Evolutionary conservation across 2,329 filamentous ascomycete genomes (phyloP), one percentile per base, ranked within the genome.

Genomic region (Cordyceps fumosorosea): DNA sequence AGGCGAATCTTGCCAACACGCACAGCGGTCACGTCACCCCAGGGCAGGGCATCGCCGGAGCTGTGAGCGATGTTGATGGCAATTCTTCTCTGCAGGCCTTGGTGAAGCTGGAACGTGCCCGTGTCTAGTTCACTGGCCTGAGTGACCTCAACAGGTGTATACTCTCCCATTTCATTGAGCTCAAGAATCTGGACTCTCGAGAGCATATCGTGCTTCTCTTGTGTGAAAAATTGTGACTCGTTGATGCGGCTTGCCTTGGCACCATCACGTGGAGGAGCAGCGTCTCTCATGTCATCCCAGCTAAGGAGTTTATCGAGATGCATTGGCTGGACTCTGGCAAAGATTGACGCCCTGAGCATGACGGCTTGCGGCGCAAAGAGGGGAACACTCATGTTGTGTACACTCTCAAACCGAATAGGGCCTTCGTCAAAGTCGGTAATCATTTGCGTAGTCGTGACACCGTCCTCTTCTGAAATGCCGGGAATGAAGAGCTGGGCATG

Each of bases 231-330:
- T 67, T 99, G 93, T 0, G 90, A 89, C 73, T 99, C 95, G 14
- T 91, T 88, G 66, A 99, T 87, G 12, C 95, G 84, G 26, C 89
- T 82, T 48, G 80, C 82, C 64, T 82, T 84, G 5, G 78, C 73
- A 62, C 78, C 81, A 48, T 79, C 78, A 61, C 83, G 81, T 65
- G 84, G 82, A 3, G 83, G 81, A 56, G 87, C 80, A 20, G 84
- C 83, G 74, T 99, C 93, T 63, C 93, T 87, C 88, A 99, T 97
- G 69, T 98, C 95, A 72, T 99, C 95, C 95, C 95, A 99, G 76
- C 95, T 99, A 14, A 97, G 84, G 56, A 99, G 82, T 77, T 96
- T 98, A 74, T 99, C 95, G 24, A 99, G 83, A 76, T 99, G 95
- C 88, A 97, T 97, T 0, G 88, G 80, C 1, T 91, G 95, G 42